phyloP scores from a whole-genome alignment of 2,329 filamentous ascomycete species.

The Hypomyces perniciosus region DNA sequence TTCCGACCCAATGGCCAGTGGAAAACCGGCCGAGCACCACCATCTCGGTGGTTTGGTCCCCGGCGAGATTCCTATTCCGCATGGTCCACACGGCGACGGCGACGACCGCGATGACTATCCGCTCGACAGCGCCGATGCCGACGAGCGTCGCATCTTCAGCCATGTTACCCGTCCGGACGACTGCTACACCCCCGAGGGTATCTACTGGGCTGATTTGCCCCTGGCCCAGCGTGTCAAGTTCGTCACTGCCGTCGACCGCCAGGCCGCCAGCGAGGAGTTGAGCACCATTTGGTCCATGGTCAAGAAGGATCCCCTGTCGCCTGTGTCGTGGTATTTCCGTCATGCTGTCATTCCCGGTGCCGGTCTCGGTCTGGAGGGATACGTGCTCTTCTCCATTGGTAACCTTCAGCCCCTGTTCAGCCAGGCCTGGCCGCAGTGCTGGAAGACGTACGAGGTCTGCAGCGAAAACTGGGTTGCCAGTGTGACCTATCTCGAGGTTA shows the following conservation, averaged over 20 bases:
- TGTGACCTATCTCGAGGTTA: constrained; percentile 86
- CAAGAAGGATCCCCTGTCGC: constrained; percentile 79
- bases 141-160: constrained; percentile 61
- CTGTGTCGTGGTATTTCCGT: constrained; percentile 78
- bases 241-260: constrained; percentile 64
- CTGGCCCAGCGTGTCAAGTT: constrained; percentile 65
- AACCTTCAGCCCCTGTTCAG: constrained; percentile 81
- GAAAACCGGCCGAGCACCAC: constrained; percentile 5
- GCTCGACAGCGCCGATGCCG: constrained; percentile 35
- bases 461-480: constrained; percentile 73
- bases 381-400: constrained; percentile 94
- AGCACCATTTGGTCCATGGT: constrained; percentile 66
- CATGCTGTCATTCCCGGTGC: constrained; percentile 91
- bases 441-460: constrained; percentile 62
- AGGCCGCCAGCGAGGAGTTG: constrained; percentile 65
- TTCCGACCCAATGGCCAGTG: constrained; percentile 1
- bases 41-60: constrained; percentile 24
- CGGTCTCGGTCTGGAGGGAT: constrained; percentile 87
- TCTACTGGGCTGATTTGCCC: constrained; percentile 90
- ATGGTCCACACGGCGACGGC: constrained; percentile 42
- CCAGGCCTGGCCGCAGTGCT: constrained; percentile 71
- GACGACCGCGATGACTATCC: constrained; percentile 44
- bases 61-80: constrained; percentile 51
- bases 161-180: constrained; percentile 83
- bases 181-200: constrained; percentile 72